Evolutionary conservation across 345 rosid species (phyloP), one percentile per base, ranked within the genome.

Genomic region (Laguncularia racemosa): DNA sequence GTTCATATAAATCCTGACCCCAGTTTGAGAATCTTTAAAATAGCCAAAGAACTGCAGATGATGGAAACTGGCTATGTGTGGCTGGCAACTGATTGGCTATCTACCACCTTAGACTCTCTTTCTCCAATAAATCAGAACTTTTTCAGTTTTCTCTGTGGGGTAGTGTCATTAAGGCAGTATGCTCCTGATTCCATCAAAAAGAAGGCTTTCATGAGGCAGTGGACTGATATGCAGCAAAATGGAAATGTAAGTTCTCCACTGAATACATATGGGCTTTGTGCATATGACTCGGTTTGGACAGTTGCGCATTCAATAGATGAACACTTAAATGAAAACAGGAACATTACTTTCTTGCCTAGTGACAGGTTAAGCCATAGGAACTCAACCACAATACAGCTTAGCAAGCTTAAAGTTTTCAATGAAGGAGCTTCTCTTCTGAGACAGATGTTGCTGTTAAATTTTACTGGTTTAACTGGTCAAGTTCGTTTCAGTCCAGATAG

Each of bases 21-120:
- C 63, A 61, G 50, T 62, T 69, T 86, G 65, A 75, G 74, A 67
- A 76, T 91, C 65, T 86, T 86, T 60, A 48, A 54, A 17, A 45
- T 77, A 50, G 95, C 89, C 3, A 57, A 77, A 58, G 68, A 78
- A 53, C 87, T 91, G 65, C 70, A 76, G 50, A 86, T 88, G 98
- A 81, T 91, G 95, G 77, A 71, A 20, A 56, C 63, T 56, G 67
- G 65, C 57, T 88, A 76, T 44, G 92, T 81, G 33, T 91, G 98
- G 98, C 67, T 91, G 9, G 81, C 93, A 55, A 86, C 98, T 11
- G 95, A 88, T 78, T 91, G 98, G 98, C 84, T 91, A 57, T 74
- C 95, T 66, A 62, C 86, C 52, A 80, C 92, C 20, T 59, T 88
- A 61, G 95, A 88, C 61, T 86, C 96, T 46, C 20, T 72, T 43